Evolutionary conservation across 2,329 filamentous ascomycete genomes (phyloP), one percentile per base, ranked within the genome.

Genomic region (Diplodia sapinea): DNA sequence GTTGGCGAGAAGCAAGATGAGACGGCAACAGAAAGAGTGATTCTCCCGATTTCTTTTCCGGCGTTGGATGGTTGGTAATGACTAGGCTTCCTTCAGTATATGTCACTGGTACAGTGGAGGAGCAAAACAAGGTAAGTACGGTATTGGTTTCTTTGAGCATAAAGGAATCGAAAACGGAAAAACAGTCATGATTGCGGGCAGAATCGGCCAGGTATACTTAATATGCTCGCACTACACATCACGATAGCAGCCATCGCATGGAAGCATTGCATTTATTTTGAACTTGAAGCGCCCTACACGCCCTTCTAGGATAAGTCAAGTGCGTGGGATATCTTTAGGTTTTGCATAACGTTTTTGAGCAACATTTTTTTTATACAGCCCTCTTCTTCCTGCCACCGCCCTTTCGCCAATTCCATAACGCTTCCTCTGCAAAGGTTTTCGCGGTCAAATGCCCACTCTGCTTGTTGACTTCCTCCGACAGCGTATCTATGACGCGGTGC

Each of bases 341-440:
- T n/a, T 12, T 36, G 9, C 26, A 23, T 36, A 38, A 38, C 36
- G 1, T 38, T 12, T 38, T 38, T 38, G 9, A 38, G 9, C 36
- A 38, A 38, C 9, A 26, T 12, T 4, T 17, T 17, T 38, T 23
- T 38, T 61, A 82, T 31, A 78, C 77, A 63, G 81, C 82, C 84
- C 79, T 80, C 87, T 87, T 80, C 83, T 85, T 80, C 81, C 85
- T 79, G 77, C 86, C 82, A 81, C 89, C 80, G 75, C 91, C 91
- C 84, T 91, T 75, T 84, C 91, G 71, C 92, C 92, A 94, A 69
- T 96, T 79, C 94, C 94, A 97, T 17, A 97, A 81, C 1, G 93
- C 94, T 78, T 98, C 94, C 3, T 91, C 89, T 12, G 94, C 94
- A 83, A 94, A 96, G 0, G 91, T 90, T 73, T 89, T 87, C 61